Base-by-base conservation (phyloP, 306 rosid genomes). In the Cicer judaicum region DNA sequence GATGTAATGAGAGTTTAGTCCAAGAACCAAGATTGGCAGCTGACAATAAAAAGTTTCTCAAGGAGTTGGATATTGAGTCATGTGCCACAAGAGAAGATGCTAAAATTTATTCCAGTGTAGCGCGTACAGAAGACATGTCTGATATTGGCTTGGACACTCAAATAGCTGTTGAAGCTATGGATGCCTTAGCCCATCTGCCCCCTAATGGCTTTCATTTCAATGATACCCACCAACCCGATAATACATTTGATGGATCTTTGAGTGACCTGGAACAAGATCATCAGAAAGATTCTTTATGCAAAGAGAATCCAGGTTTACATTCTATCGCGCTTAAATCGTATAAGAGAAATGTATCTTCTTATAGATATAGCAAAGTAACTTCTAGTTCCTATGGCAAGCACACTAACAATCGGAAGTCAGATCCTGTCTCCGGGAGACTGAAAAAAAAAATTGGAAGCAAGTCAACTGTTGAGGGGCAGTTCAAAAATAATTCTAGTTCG, bases 151-250 rank as follows among this genome's bases (percentile, higher is more conserved):
- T 89, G 49, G 70, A 82, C 84, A 89, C 97, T 68, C 97, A 91
- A 82, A 81, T 91, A 43, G 97, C 97, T 75, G 97, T 82, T 49
- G 93, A 91, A 82, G 96, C 91, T 14, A 89, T 89, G 84, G 85
- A 86, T 71, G 90, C 87, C 73, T 85, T 91, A 62, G 91, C 96
- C 65, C 49, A 21, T 75, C 78, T 68, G 4, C 71, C 64, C 73
- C 73, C 74, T 46, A 15, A 55, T 21, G 74, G 72, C 61, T 55
- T 38, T 60, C 69, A 53, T 42, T 68, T 63, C 47, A 48, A 55
- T 54, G 80, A 68, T 83, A 64, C 72, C 68, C 63, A 60, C 54
- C 85, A 63, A 49, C 80, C 71, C 40, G 75, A 61, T 57, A 78
- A 72, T 48, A 64, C 62, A 43, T 64, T 44, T 1, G 55, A 70